phyloP scores from a whole-genome alignment of 148 eudicot genomes.

The Spergularia bocconei region DNA sequence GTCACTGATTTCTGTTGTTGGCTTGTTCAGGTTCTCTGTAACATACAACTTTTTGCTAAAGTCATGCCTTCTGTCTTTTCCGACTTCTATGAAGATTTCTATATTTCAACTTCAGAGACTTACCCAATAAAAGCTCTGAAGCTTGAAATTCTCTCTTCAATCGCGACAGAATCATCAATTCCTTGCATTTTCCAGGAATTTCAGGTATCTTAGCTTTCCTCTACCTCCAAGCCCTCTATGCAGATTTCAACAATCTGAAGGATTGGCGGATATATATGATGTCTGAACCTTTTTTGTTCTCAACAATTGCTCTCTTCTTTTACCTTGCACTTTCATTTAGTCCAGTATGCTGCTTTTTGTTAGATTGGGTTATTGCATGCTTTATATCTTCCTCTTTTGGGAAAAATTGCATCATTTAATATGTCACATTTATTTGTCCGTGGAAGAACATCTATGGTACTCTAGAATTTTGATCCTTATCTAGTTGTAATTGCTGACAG shows the following conservation, averaged over 20 bases:
- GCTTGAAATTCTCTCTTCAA: conserved; percentile 79
- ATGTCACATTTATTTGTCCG: no score
- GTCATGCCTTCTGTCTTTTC: conserved; percentile 84
- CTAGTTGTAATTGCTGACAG: not conserved
- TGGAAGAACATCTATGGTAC: not conserved
- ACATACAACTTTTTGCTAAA: conserved; percentile 92
- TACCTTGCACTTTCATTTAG: not conserved
- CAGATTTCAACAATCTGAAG: not conserved
- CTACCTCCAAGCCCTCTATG: not conserved
- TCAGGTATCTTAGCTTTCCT: conserved; percentile 51
- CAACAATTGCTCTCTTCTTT: not conserved
- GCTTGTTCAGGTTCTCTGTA: conserved; percentile 77
- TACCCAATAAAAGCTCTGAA: conserved; percentile 83
- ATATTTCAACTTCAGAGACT: conserved; percentile 70
- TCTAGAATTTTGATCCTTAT: not conserved
- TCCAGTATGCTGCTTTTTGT: not conserved
- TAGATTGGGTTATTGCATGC: not conserved
- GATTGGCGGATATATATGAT: not conserved
- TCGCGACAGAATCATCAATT: conserved; percentile 81
- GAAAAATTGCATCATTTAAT: no score
- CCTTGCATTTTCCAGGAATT: conserved; percentile 78
- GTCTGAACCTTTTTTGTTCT: not conserved
- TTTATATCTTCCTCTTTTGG: not conserved
- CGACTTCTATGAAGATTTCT: conserved; percentile 80
- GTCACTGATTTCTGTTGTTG: conserved; percentile 18